Percentiles rank a stretch among this genome's conserved stretches.
phyloP scores from a whole-genome alignment of 305 asterid species.

The Solanum hybrid region DNA sequence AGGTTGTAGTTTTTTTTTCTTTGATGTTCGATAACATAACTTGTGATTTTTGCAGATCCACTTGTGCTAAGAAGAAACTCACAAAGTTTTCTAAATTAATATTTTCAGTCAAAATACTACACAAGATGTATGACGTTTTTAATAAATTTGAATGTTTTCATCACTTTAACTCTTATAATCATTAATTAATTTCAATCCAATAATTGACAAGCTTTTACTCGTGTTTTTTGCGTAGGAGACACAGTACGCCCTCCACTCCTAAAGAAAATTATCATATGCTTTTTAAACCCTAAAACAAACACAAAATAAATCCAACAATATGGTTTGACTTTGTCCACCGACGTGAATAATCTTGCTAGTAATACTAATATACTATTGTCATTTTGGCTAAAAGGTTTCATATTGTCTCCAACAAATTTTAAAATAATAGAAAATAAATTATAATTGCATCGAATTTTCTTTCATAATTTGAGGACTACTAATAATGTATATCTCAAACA shows the following conservation, averaged over 20 bases:
- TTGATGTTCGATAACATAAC: not conserved
- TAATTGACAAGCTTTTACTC: not conserved
- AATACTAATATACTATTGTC: not conserved
- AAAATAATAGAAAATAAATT: no score
- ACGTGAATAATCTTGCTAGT: not conserved
- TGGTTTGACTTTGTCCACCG: not conserved
- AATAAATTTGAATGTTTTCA: not conserved
- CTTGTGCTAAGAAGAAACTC: not conserved
- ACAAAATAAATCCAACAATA: not conserved
- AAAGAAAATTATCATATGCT: not conserved
- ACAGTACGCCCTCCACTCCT: not conserved
- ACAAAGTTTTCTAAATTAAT: not conserved
- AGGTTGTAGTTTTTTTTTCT: no score
- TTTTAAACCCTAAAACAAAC: not conserved
- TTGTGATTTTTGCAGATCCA: not conserved
- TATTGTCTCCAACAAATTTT: not conserved
- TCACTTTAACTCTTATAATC: not conserved
- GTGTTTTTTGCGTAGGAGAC: not conserved
- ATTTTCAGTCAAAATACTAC: not conserved
- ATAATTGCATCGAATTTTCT: no score
- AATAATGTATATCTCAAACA: not conserved
- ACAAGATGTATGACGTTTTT: not conserved
- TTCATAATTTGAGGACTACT: not conserved
- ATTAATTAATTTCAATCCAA: not conserved
- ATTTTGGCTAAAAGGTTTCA: not conserved